A percentile compares a stretch with the other conserved stretches of the same genome.
These are phyloP conservation scores for Ustilago shanxiensis DNA, from an alignment of 1,284 basidiomycete species.

Conservation along the genomic window DNA sequence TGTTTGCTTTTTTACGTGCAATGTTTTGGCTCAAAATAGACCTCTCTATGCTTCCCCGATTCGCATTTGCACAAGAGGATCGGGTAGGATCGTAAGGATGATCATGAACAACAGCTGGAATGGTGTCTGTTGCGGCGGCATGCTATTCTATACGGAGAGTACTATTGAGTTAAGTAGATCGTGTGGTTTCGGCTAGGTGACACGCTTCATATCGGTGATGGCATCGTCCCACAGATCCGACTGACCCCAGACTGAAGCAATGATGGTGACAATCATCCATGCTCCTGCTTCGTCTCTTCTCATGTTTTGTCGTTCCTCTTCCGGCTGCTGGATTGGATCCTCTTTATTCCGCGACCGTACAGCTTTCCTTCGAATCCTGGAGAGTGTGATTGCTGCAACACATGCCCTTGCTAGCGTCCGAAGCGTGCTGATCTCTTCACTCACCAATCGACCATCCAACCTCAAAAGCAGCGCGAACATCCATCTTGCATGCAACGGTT, in stretches of 20 bases:
- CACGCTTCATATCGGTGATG: conserved; percentile 26
- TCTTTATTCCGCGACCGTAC: conserved; percentile 16
- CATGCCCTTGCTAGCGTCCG: conserved; percentile 83
- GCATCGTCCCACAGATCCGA: conserved; percentile 86
- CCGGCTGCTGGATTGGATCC: neutral
- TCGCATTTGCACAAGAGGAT: neutral
- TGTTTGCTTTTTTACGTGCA: no score
- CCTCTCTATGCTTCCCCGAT: no score
- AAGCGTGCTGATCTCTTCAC: conserved; percentile 82
- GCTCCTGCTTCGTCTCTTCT: conserved; percentile 76
- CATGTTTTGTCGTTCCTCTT: conserved; percentile 33
- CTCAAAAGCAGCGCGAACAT: conserved; percentile 82
- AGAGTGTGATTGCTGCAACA: conserved; percentile 73
- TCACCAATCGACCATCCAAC: conserved; percentile 79
- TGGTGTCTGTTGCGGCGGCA: neutral
- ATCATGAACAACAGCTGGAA: neutral
- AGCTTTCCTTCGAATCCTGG: conserved; percentile 51
- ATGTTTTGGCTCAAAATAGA: conserved; percentile 1
- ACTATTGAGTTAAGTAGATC: no score
- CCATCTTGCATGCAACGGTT: conserved; percentile 82
- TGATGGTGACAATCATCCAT: conserved; percentile 83
- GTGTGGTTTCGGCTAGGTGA: conserved; percentile 22
- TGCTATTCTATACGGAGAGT: no score
- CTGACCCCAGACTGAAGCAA: conserved; percentile 86
- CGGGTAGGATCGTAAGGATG: neutral